These are phyloP conservation scores for Lipomyces japonicus DNA, from an alignment of 805 yeast species.

Conservation along the genomic window DNA sequence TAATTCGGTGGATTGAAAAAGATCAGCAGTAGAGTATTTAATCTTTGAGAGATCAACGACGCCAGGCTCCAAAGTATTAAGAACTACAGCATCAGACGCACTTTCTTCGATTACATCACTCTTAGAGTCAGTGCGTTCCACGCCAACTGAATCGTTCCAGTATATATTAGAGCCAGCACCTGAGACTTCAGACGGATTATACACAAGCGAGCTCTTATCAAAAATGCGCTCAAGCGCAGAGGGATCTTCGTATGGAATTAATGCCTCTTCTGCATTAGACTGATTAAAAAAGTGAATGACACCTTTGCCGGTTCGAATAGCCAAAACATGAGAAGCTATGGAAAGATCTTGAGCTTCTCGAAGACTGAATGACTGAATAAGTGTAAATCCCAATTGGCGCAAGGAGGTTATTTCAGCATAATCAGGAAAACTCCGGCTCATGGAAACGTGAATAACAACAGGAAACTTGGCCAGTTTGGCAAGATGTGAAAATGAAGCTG, in stretches of 20 bases:
- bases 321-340: conserved; percentile 55
- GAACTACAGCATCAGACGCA: conserved; percentile 22
- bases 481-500: conserved; percentile 60
- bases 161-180: conserved; percentile 28
- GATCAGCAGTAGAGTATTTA: conserved; percentile 6
- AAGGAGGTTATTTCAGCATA: conserved; percentile 66
- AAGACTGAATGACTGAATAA: conserved; percentile 62
- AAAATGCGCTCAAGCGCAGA: conserved; percentile 9
- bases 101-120: conserved; percentile 20
- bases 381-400: conserved; percentile 62
- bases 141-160: conserved; percentile 23
- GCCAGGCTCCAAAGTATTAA: too few relatives aligned
- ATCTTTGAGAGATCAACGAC: conserved; percentile 3
- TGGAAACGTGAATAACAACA: conserved; percentile 55
- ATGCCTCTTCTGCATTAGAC: conserved; percentile 11
- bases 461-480: conserved; percentile 40
- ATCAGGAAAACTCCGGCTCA: conserved; percentile 46
- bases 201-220: conserved; percentile 13
- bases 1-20: conserved; percentile 12
- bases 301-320: conserved; percentile 49
- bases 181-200: conserved; percentile 15
- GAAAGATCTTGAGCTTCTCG: conserved; percentile 54
- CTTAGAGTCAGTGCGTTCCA: conserved; percentile 27
- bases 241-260: conserved; percentile 22
- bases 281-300: conserved; percentile 66